Percentiles rank a stretch among this genome's conserved stretches.
Conservation (phyloP, 768 basidiomycete species). For the Agaricus sinodeliciosus region DNA sequence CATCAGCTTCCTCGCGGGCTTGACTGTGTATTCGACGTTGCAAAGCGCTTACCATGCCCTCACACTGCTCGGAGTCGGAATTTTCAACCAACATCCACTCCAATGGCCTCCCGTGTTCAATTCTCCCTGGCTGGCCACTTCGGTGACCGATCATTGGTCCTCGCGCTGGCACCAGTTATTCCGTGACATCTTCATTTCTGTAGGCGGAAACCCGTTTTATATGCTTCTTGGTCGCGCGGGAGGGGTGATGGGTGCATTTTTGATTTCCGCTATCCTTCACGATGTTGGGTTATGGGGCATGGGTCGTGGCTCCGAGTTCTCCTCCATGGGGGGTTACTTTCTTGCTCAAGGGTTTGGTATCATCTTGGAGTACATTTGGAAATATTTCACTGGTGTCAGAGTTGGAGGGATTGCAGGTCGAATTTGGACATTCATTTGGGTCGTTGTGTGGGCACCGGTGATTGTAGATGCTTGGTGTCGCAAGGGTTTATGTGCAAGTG, state of each 20-base stretch:
- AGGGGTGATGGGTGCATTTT: constrained; percentile 50
- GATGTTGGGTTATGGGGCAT: constrained; percentile 52
- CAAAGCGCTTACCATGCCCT: constrained; percentile 33
- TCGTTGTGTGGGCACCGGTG: constrained; percentile 38
- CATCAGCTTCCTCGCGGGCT: constrained; percentile 37
- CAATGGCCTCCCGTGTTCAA: constrained; percentile 64
- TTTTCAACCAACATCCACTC: constrained; percentile 41
- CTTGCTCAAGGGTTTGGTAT: constrained; percentile 49
- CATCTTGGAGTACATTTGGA: constrained; percentile 43
- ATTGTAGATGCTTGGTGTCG: constrained; percentile 45
- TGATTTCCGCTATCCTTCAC: constrained; percentile 56
- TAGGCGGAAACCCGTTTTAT: constrained; percentile 41
- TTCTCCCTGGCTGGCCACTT: constrained; percentile 49
- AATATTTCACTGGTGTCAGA: constrained; percentile 31
- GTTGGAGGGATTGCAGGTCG: constrained; percentile 43
- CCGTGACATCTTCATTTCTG: constrained; percentile 45
- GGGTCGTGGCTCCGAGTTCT: constrained; percentile 44
- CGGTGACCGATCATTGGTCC: constrained; percentile 58
- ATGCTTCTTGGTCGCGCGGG: constrained; percentile 41
- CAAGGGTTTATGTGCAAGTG: constrained; percentile 34
- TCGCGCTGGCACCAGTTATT: constrained; percentile 66
- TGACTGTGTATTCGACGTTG: constrained; percentile 38
- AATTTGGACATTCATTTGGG: constrained; percentile 46
- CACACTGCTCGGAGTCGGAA: constrained; percentile 35
- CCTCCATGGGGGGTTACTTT: constrained; percentile 43